Conservation (phyloP, 495 filamentous ascomycete species). For the Penicillium cinerascens region DNA sequence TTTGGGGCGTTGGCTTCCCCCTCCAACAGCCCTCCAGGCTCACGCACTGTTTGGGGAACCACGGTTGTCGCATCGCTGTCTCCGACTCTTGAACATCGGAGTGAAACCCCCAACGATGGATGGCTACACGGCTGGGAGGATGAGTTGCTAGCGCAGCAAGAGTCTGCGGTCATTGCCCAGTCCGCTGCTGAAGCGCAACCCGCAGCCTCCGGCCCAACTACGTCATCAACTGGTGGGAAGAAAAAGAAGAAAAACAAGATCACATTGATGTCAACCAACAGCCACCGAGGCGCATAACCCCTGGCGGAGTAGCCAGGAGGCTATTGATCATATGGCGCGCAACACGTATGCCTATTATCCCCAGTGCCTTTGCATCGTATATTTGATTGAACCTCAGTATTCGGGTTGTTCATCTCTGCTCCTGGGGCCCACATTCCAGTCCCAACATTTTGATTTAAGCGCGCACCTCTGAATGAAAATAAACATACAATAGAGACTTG, state of each 20-base stretch:
- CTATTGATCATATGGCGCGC: not conserved
- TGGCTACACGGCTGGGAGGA: constrained; percentile 79
- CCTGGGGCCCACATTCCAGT: constrained; percentile 13
- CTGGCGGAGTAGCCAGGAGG: not conserved
- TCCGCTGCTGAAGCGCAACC: constrained; percentile 27
- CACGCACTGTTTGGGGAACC: constrained; percentile 87
- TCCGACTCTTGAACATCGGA: constrained; percentile 36
- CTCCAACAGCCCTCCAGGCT: constrained; percentile 70
- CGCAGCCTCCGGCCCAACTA: constrained; percentile 18
- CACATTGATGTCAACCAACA: constrained; percentile 87
- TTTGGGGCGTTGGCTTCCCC: constrained; percentile 66
- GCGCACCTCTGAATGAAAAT: constrained; percentile 9
- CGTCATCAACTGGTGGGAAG: constrained; percentile 26
- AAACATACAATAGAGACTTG: constrained; percentile 7
- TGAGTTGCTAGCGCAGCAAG: constrained; percentile 54
- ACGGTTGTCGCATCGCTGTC: constrained; percentile 54
- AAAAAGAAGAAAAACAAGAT: constrained; percentile 94
- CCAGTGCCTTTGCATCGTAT: not conserved
- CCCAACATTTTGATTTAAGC: constrained; percentile 17
- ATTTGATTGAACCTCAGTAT: not conserved
- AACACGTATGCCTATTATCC: not conserved
- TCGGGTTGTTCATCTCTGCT: constrained; percentile 2
- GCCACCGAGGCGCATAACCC: constrained; percentile 58
- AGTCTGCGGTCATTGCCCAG: constrained; percentile 39
- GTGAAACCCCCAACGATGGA: constrained; percentile 57